Evolutionary conservation across 371 early-diverging fungal species (phyloP).

Genomic region (Rhizomucor pusillus): DNA sequence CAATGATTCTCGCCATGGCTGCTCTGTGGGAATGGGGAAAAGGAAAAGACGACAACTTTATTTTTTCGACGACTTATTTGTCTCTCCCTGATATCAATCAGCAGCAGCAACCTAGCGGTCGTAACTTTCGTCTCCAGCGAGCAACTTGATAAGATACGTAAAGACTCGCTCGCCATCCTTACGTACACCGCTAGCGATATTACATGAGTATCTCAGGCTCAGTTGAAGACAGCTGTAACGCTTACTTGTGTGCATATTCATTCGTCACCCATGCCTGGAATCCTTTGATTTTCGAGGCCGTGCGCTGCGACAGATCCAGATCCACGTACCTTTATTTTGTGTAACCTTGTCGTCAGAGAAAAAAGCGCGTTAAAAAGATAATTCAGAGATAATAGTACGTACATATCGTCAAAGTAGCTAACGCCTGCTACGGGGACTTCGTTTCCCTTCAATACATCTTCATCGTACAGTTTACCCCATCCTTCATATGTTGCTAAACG

Average conservation of each 20-base stretch:
- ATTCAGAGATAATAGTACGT: slow-evolving; percentile 13
- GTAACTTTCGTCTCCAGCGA: slow-evolving; percentile 51
- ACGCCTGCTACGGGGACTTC: slow-evolving; percentile 65
- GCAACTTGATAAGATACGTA: slow-evolving; percentile 56
- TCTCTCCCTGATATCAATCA: no score
- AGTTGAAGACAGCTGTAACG: slow-evolving; percentile 1
- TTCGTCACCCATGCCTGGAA: slow-evolving; percentile 73
- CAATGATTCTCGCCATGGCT: slow-evolving; percentile 22
- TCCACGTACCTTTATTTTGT: slow-evolving; percentile 52
- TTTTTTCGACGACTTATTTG: no score
- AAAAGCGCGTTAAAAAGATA: background rate
- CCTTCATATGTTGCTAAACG: slow-evolving; percentile 52
- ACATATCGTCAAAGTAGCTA: slow-evolving; percentile 76
- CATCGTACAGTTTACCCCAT: slow-evolving; percentile 66
- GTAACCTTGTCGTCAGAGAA: background rate
- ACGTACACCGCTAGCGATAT: slow-evolving; percentile 41
- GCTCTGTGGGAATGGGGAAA: background rate
- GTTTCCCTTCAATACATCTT: slow-evolving; percentile 43
- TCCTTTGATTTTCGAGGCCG: slow-evolving; percentile 57
- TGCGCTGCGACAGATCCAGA: slow-evolving; percentile 59
- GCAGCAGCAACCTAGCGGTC: slow-evolving; percentile 37
- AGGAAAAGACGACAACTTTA: background rate
- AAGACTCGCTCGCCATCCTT: slow-evolving; percentile 55
- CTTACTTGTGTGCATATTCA: slow-evolving; percentile 72
- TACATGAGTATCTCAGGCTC: background rate